Conservation (phyloP, 768 basidiomycete species). For the Coprinellus micaceus region DNA sequence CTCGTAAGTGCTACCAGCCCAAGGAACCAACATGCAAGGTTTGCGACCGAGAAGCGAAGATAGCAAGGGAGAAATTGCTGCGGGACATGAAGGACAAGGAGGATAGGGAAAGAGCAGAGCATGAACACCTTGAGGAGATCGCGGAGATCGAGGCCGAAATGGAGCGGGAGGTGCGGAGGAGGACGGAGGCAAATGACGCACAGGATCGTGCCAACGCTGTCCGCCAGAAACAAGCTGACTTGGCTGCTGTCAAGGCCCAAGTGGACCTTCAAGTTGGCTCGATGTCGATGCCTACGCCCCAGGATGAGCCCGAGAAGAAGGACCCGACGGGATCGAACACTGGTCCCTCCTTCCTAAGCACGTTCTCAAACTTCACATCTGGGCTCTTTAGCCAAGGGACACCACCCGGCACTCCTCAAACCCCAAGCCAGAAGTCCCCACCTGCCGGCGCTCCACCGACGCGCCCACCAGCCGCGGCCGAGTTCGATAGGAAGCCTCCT, state of each 20-base stretch:
- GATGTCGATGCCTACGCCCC: background rate
- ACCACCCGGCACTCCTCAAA: background rate
- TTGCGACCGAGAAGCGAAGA: constrained; percentile 45
- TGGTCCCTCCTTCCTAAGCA: background rate
- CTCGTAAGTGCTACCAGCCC: constrained; percentile 41
- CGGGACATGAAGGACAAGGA: constrained; percentile 39
- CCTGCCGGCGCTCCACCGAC: too few relatives aligned
- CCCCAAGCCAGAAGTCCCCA: background rate
- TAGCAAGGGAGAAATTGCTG: constrained; percentile 37
- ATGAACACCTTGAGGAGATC: constrained; percentile 38
- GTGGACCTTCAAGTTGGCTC: background rate
- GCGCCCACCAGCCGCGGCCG: constrained; percentile 1
- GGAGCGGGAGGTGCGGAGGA: constrained; percentile 34
- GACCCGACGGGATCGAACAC: background rate
- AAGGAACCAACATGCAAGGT: constrained; percentile 35
- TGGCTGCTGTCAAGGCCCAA: constrained; percentile 19
- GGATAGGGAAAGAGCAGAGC: constrained; percentile 42
- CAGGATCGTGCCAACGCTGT: constrained; percentile 34
- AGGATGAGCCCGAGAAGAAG: constrained; percentile 5
- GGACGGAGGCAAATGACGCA: constrained; percentile 33
- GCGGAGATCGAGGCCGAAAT: constrained; percentile 42
- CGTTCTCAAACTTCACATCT: background rate
- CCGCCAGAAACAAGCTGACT: constrained; percentile 42
- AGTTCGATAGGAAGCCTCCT: constrained; percentile 3
- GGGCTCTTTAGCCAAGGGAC: background rate